phyloP scores from a whole-genome alignment of 139 green algal species.

The Limnomonas spitsbergensis region DNA sequence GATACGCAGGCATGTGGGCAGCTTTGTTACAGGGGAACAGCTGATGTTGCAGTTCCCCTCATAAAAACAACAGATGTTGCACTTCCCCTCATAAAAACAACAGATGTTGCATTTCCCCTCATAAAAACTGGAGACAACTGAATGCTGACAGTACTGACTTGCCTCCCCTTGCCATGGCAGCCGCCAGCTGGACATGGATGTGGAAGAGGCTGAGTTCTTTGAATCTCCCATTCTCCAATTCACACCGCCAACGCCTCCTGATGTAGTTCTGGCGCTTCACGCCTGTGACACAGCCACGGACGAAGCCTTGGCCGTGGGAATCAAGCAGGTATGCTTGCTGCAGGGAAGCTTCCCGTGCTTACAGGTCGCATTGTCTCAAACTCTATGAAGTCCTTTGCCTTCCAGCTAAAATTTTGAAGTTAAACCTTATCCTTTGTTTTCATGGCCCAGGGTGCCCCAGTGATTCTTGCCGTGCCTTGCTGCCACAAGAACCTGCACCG shows the following conservation, averaged over 20 bases:
- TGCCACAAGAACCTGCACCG: slow-evolving; percentile 65
- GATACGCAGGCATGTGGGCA: too few species aligned
- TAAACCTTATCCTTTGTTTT: not conserved
- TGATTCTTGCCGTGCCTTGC: slow-evolving; percentile 62
- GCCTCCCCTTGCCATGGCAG: not conserved
- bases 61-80: too few species aligned
- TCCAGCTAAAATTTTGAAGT: too few species aligned
- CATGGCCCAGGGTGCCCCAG: not conserved
- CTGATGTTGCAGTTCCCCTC: too few species aligned
- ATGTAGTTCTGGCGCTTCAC: slow-evolving; percentile 56
- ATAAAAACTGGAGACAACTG: too few species aligned
- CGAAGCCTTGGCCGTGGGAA: slow-evolving; percentile 51
- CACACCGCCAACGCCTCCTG: not conserved
- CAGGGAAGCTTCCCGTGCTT: not conserved
- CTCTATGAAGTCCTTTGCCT: too few species aligned
- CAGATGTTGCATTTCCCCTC: too few species aligned
- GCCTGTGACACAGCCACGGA: slow-evolving; percentile 72
- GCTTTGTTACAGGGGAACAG: too few species aligned
- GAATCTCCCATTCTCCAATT: slow-evolving; percentile 5
- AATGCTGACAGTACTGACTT: too few species aligned
- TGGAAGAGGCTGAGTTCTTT: slow-evolving; percentile 4
- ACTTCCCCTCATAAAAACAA: too few species aligned
- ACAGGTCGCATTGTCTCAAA: too few species aligned
- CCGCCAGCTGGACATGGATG: not conserved
- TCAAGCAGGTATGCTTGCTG: slow-evolving; percentile 17